Base-by-base conservation (phyloP, 495 filamentous ascomycete species). In the Aspergillus sclerotioniger region DNA sequence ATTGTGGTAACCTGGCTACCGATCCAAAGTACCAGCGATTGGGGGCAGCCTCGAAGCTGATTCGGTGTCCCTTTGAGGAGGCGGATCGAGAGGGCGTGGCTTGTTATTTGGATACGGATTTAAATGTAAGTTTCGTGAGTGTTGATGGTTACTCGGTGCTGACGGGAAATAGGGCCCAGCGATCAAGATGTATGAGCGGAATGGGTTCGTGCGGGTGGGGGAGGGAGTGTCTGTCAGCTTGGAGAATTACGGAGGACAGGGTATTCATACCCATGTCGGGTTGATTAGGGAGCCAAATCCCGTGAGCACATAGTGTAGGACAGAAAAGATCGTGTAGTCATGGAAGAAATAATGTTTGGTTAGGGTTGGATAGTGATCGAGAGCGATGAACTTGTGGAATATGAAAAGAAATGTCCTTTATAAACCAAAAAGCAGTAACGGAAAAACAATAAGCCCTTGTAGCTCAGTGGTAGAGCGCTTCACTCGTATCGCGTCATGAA, bases 381-480 rank as follows among this genome's bases (percentile, higher is more conserved):
- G 9, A 10, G 1, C 33, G 9, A 35, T 2, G 8, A 33, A 33
- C 10, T 33, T 33, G 25, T 25, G 25, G 25, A 2, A 25, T 25
- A 5, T 25, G 25, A 25, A 25, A 25, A 5, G 5, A 25, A 25
- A 25, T 2, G 25, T 25, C 25, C 25, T 25, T 25, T 5, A 25
- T 25, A 25, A 35, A 8, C 13, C 33, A 35, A 35, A 35, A 35
- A 13, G 2, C 2, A 35, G 33, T 35, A 8, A 35, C 33, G 33
- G 33, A 41, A 15, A 12, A 41, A 41, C 10, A 41, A 15, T n/a
- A 25, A n/a, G 37, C 37, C 37, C 13, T 41, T 41, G 37, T 41
- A 41, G 37, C 37, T 41, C 37, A 41, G 37, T 41, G 37, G 37
- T 41, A 41, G 37, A 41, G 37, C 37, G 37, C 37, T 41, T 41